Evolutionary conservation across 2,329 filamentous ascomycete species (phyloP).

Genomic region (Graphium sp.): DNA sequence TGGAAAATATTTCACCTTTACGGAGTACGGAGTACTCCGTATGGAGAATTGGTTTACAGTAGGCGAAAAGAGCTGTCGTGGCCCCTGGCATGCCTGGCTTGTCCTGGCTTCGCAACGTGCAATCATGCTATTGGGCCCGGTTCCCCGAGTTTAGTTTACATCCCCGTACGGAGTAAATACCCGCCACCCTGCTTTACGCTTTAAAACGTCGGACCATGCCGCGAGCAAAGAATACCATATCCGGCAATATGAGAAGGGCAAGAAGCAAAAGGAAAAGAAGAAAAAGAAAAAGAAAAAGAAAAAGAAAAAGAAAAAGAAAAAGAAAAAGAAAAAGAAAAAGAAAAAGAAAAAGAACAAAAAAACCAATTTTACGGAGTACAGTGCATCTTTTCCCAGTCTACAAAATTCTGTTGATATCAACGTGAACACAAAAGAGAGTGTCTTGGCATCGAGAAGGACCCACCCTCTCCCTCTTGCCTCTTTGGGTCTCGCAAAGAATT

Average conservation of each 20-base stretch:
- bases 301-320: slow-evolving; percentile 1
- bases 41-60: too few species aligned
- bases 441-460: neutral
- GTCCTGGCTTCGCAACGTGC: too few species aligned
- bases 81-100: too few species aligned
- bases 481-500: too few species aligned
- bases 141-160: too few species aligned
- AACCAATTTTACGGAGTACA: neutral
- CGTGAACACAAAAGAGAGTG: slow-evolving; percentile 5
- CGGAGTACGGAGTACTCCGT: too few species aligned
- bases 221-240: neutral
- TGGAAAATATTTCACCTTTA: too few species aligned
- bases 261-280: neutral
- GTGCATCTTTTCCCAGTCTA: neutral
- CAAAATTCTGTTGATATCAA: slow-evolving; percentile 3
- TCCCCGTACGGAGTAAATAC: too few species aligned
- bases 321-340: neutral
- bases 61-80: too few species aligned
- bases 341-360: neutral
- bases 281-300: neutral
- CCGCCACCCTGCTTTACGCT: too few species aligned
- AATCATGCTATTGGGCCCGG: too few species aligned
- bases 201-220: slow-evolving; percentile 1
- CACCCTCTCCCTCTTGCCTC: too few species aligned
- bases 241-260: neutral